Conservation (phyloP, 139 green algal species). For the Tetradesmus lagerheimii region DNA sequence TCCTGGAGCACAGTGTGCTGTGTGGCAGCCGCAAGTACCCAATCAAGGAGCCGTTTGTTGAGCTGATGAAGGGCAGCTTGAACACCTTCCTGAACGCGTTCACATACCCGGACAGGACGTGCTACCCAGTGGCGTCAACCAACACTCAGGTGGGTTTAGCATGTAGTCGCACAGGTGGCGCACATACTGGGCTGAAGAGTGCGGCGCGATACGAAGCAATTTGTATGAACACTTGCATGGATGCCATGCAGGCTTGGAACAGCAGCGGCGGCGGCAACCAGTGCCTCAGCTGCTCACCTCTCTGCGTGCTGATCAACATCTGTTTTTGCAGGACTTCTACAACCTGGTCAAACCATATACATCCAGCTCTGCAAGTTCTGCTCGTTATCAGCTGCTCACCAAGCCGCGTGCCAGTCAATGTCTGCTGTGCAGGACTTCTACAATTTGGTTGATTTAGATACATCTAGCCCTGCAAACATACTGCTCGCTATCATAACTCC, state of each 20-base stretch:
- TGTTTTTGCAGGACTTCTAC: slow-evolving; percentile 99
- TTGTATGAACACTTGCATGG: too few species aligned
- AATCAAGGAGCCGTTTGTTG: slow-evolving; percentile 95
- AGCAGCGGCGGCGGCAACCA: too few species aligned
- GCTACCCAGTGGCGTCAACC: slow-evolving; percentile 95
- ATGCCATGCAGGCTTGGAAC: too few species aligned
- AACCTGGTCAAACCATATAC: slow-evolving; percentile 99
- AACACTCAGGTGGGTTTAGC: slow-evolving; percentile 74
- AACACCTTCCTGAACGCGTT: slow-evolving; percentile 99
- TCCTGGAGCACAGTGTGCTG: slow-evolving; percentile 98
- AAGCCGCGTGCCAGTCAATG: too few species aligned
- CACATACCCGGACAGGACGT: slow-evolving; percentile 99
- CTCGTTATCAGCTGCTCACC: too few species aligned
- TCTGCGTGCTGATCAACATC: too few species aligned
- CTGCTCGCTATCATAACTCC: too few species aligned
- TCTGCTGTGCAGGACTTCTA: slow-evolving; percentile 90
- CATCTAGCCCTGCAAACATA: too few species aligned
- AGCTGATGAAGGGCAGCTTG: slow-evolving; percentile 95
- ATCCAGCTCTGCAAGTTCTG: slow-evolving; percentile 76
- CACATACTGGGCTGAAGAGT: too few species aligned
- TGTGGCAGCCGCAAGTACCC: slow-evolving; percentile 86
- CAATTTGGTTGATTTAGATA: slow-evolving; percentile 81
- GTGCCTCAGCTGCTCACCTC: too few species aligned
- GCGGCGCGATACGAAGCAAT: too few species aligned
- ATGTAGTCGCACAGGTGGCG: too few species aligned